Evolutionary conservation across 1,284 basidiomycete genomes (phyloP), one percentile per base, ranked within the genome.

Genomic region (Prillingera fragicola): DNA sequence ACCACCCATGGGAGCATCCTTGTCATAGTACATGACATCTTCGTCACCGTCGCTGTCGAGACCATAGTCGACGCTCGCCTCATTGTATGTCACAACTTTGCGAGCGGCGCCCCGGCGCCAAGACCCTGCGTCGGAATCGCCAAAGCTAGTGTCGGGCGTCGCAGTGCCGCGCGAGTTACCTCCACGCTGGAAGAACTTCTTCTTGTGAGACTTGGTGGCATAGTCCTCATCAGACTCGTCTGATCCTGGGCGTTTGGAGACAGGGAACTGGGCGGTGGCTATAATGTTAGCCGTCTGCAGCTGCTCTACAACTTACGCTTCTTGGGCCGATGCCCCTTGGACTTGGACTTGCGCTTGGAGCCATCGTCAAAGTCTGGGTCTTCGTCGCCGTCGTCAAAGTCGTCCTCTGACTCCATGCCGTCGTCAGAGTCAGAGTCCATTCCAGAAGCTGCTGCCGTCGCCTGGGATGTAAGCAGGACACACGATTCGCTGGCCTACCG

Each of bases 181-280:
- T 8, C 43, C 46, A 4, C 46, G 49, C 41, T 52, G 46, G 60
- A 72, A 73, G 66, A 79, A 83, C 74, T 87, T 87, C 75, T 85
- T 87, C 74, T 87, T 89, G 75, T 87, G 85, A 31, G 85, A 80
- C 50, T 85, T 84, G 25, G 82, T 77, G 27, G 84, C 87, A 62
- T 91, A 92, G 60, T 91, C 87, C 10, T 87, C 90, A 65, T 88
- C 87, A 4, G 87, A 88, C 5, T 67, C 68, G 7, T 48, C 57
- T 5, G 63, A 63, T 4, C 50, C 39, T 14, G 57, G 56, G 1
- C 57, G 49, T 9, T 64, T 56, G 3, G 48, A 42, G 19, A 29
- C 34, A 14, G 52, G 45, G 39, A 49, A 50, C 15, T 45, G 50
- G 5, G 37, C 32, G 10, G 49, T 32, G 10, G 61, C 51, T 57